Evolutionary conservation across 345 rosid species (phyloP), one percentile per base, ranked within the genome.

Genomic region (Eucalyptus erythrocorys): DNA sequence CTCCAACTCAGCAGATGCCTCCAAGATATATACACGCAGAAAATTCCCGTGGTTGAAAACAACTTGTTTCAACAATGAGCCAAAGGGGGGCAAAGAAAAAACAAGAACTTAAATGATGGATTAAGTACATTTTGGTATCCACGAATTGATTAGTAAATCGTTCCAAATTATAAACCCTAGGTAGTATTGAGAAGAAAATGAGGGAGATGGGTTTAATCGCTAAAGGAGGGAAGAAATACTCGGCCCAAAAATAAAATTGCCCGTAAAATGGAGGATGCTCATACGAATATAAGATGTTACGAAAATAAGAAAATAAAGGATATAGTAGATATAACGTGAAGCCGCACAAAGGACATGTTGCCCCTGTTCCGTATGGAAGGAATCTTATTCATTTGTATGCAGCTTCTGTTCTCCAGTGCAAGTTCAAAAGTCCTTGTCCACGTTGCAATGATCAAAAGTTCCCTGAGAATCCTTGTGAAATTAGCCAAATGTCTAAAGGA

Each of bases 1-100:
- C 91, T 91, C 92, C 95, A 87, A 89, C 93, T 89, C 93, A 88
- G 87, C 89, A 92, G 94, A 93, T 93, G 91, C 92, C 92, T 87
- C 92, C 91, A 86, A 89, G 95, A 93, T 91, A 92, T 91, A 88
- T 92, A 91, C 89, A 17, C 17, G 16, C 27, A 59, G 79, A n/a
- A 68, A 76, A 21, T 40, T 76, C 45, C 80, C 68, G 43, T 40
- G 59, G n/a, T 86, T 86, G 59, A 86, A 85, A 50, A 19, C n/a
- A 50, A 86, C 87, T 32, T 50, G 42, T 51, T 32, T 21, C 45
- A 40, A 76, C 45, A 6, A 40, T 37, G 3, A 71, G 82, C 82
- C 82, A 10, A 34, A 8, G 17, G 3, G 9, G 34, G 19, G 37
- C 16, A 5, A 48, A 48, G 13, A 48, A 47, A 45, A 48, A 48